Conservation (phyloP, 1,284 basidiomycete species). For the Austroboletus novae-zelandiae region DNA sequence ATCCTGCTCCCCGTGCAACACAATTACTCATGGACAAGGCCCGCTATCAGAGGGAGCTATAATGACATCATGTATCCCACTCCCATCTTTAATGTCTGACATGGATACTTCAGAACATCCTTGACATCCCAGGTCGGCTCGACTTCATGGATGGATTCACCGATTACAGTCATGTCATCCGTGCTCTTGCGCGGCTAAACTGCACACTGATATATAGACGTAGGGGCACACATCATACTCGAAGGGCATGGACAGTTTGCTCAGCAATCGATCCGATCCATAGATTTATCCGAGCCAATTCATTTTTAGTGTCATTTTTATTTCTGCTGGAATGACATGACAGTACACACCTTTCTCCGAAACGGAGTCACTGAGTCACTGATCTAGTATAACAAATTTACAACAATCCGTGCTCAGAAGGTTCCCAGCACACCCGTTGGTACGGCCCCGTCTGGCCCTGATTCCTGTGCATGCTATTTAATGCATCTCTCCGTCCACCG, state of each 20-base stretch:
- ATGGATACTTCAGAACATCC: constrained; percentile 23
- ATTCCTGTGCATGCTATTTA: too few relatives aligned
- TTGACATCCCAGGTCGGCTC: constrained; percentile 36
- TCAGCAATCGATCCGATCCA: constrained; percentile 13
- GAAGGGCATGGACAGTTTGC: constrained; percentile 17
- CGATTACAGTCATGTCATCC: constrained; percentile 23
- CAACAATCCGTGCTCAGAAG: not conserved
- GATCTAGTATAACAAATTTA: constrained; percentile 14
- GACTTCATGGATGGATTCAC: constrained; percentile 35
- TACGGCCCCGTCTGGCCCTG: too few relatives aligned
- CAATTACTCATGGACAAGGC: constrained; percentile 5
- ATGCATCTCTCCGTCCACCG: too few relatives aligned
- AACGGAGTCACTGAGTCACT: not conserved
- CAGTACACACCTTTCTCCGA: constrained; percentile 6
- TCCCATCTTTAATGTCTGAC: constrained; percentile 29
- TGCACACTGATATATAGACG: constrained; percentile 15
- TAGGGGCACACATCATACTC: constrained; percentile 16
- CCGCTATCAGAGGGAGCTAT: constrained; percentile 14
- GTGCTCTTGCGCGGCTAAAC: constrained; percentile 11
- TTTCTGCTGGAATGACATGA: constrained; percentile 11
- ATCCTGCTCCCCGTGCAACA: constrained; percentile 4
- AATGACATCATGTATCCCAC: constrained; percentile 22
- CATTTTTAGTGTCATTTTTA: constrained; percentile 17
- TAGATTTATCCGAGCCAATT: constrained; percentile 25
- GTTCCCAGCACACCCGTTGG: too few relatives aligned